Conservation (phyloP, 2,329 filamentous ascomycete genomes). For the Aschersonia sp. region DNA sequence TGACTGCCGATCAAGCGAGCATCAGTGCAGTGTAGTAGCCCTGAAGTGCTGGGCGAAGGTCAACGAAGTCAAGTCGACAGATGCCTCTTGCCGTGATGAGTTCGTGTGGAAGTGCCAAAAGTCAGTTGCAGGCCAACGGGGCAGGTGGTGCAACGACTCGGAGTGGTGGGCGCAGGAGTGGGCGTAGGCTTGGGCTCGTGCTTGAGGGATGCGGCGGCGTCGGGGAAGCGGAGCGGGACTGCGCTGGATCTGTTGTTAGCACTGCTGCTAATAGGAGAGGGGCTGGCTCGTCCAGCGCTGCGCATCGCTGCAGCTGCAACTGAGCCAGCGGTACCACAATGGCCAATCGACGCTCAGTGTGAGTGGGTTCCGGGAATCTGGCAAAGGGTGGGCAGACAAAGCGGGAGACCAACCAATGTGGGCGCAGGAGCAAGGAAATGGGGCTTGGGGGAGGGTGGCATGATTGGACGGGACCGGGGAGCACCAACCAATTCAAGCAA, state of each 20-base stretch:
- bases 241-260: background rate
- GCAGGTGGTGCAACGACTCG: no score
- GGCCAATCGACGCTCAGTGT: background rate
- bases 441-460: background rate
- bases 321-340: background rate
- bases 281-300: background rate
- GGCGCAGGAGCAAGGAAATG: background rate
- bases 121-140: no score
- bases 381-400: background rate
- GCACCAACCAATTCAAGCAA: background rate
- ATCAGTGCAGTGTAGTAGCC: no score
- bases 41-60: no score
- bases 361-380: background rate
- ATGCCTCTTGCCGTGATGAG: no score
- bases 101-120: no score
- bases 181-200: background rate
- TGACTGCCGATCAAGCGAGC: no score
- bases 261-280: background rate
- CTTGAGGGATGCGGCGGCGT: background rate
- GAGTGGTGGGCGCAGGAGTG: background rate
- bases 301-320: background rate
- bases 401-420: background rate
- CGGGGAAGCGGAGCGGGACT: background rate
- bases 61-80: no score
- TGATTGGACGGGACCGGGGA: background rate